Evolutionary conservation across 2,329 filamentous ascomycete genomes (phyloP).

Genomic region (Conoideocrella luteorostrata): DNA sequence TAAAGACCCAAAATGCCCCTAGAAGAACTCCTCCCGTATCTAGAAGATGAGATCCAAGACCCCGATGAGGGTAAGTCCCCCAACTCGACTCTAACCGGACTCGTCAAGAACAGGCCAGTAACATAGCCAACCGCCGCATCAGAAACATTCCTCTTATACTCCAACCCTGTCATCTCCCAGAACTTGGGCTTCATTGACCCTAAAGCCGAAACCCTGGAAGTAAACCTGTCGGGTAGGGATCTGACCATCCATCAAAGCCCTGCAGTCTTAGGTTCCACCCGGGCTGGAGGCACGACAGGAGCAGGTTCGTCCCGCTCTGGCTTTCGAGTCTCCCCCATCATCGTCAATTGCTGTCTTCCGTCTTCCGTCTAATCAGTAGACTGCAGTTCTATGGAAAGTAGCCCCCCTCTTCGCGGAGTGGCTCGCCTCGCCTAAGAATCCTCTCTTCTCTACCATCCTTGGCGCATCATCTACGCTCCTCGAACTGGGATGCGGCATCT

Average conservation of each 20-base stretch:
- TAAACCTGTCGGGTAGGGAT: slow-evolving; percentile 63
- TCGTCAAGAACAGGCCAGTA: too few species aligned
- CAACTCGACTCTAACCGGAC: background rate
- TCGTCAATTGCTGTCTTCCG: background rate
- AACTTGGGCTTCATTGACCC: slow-evolving; percentile 83
- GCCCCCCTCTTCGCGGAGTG: slow-evolving; percentile 77
- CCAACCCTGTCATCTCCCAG: slow-evolving; percentile 63
- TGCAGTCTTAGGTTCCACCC: slow-evolving; percentile 68
- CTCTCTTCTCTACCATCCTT: slow-evolving; percentile 53
- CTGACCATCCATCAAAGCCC: slow-evolving; percentile 79
- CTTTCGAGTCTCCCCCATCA: background rate
- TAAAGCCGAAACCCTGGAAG: slow-evolving; percentile 55
- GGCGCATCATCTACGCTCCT: slow-evolving; percentile 52
- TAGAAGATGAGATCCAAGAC: slow-evolving; percentile 41
- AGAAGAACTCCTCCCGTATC: slow-evolving; percentile 19
- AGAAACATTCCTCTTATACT: slow-evolving; percentile 89
- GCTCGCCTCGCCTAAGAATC: slow-evolving; percentile 59
- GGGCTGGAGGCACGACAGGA: slow-evolving; percentile 54
- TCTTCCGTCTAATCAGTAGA: background rate
- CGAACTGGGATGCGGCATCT: slow-evolving; percentile 85
- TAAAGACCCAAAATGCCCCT: slow-evolving; percentile 10
- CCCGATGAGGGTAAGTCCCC: slow-evolving; percentile 37
- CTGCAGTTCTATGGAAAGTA: slow-evolving; percentile 82
- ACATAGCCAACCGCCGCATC: background rate
- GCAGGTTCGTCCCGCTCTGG: slow-evolving; percentile 40